Base-by-base conservation (phyloP, 1,284 basidiomycete genomes). In the Apiotrichum gamsii region DNA sequence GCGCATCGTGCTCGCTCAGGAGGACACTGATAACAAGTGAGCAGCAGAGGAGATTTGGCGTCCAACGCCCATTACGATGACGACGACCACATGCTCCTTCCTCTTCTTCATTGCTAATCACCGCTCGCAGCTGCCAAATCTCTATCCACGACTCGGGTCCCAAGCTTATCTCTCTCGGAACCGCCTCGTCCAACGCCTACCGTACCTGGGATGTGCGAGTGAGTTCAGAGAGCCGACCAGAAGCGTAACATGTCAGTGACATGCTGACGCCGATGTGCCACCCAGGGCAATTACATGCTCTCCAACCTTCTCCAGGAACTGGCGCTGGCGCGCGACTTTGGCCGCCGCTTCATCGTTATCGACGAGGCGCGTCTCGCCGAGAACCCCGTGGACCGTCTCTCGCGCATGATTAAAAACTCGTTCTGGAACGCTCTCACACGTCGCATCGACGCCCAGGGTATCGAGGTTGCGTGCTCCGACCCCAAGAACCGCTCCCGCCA, bases 301-400 rank as follows among this genome's bases (percentile, higher is more conserved):
- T 97, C 94, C 11, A 98, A 96, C 72, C 81, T 98, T n/a, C 78
- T 98, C 23, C 95, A 98, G 77, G 94, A 98, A 71, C 83, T 98
- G 34, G 95, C 94, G 1, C 82, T 98, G 24, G 94, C 94, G n/a
- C 82, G 88, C 13, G 93, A 97, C 66, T 90, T 91, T 69, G 87
- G 88, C 46, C 80, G 91, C 45, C 94, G 94, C 73, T 87, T 90
- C 29, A 95, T 98, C 66, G 88, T 98, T 13, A 83, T 98, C n/a
- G 93, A 97, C 62, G 94, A 98, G 72, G 83, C 90, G 16, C 85
- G 93, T 51, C 77, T 98, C 44, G 90, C 89, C 0, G 94, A 98
- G 74, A 97, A 97, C 70, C 95, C 94, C 0, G 91, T 98, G 35
- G 90, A 95, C 68, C 85, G 94, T 35, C 80, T 98, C 32, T 94